phyloP scores from a whole-genome alignment of 1,284 basidiomycete genomes.

The Marasmius fiardii region DNA sequence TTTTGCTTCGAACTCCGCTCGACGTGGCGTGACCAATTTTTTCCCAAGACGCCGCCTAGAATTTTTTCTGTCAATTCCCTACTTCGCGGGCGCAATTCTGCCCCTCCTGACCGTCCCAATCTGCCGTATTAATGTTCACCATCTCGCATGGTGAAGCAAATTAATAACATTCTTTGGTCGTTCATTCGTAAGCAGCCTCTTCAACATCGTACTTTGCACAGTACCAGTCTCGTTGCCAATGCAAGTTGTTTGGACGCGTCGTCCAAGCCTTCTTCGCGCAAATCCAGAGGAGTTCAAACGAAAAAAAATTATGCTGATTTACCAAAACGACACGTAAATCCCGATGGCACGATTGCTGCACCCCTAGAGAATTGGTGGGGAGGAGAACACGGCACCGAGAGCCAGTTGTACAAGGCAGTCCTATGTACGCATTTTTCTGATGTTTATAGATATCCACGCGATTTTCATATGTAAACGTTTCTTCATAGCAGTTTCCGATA shows the following conservation, averaged over 20 bases:
- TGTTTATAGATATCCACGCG: neutral
- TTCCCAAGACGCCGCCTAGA: slow-evolving; percentile 10
- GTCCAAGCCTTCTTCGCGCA: neutral
- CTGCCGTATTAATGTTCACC: neutral
- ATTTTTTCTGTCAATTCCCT: neutral
- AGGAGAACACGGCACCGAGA: slow-evolving; percentile 10
- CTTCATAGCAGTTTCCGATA: neutral
- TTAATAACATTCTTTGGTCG: neutral
- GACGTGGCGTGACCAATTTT: slow-evolving; percentile 28
- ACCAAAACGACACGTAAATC: slow-evolving; percentile 39
- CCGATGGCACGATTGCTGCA: slow-evolving; percentile 36
- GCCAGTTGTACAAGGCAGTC: neutral
- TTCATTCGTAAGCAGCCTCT: neutral
- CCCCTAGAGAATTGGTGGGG: slow-evolving; percentile 28
- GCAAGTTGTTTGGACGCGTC: neutral
- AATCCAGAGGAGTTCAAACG: slow-evolving; percentile 26
- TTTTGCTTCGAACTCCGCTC: slow-evolving; percentile 38
- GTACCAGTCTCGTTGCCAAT: neutral
- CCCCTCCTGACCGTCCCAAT: neutral
- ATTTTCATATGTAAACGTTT: neutral
- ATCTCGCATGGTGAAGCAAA: neutral
- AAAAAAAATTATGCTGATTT: slow-evolving; percentile 57
- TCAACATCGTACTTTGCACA: neutral
- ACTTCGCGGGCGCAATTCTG: neutral
- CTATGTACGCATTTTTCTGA: neutral